A percentile compares a stretch with the other conserved stretches of the same genome.
These are phyloP conservation scores for Arabis hirsuta DNA, from an alignment of 345 rosid species.

Conservation along the genomic window DNA sequence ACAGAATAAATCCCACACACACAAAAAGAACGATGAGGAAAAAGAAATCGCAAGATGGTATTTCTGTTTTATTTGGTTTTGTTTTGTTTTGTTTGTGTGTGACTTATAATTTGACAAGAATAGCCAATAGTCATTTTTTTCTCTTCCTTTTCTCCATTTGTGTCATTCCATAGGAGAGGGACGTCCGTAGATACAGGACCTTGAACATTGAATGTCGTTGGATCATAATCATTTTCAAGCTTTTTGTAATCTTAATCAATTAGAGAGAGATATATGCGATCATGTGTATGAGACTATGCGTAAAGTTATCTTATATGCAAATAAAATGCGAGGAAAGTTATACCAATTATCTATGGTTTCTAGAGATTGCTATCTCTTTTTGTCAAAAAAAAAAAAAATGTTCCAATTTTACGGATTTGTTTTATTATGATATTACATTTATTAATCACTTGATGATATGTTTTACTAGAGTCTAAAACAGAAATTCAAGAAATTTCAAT, in stretches of 20 bases:
- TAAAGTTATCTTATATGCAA: neutral
- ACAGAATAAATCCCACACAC: slow-evolving; percentile 26
- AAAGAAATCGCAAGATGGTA: slow-evolving; percentile 24
- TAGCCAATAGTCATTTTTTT: slow-evolving; percentile 29
- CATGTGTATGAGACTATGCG: slow-evolving; percentile 3
- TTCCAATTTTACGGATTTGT: neutral
- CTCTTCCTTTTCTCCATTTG: slow-evolving; percentile 26
- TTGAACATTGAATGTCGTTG: slow-evolving; percentile 22
- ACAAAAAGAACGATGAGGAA: slow-evolving; percentile 8
- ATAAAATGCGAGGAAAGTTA: neutral
- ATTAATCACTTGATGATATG: neutral
- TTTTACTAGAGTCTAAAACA: neutral
- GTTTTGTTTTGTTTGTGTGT: slow-evolving; percentile 27
- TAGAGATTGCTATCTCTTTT: neutral
- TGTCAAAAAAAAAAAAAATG: neutral
- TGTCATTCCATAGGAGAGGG: slow-evolving; percentile 43
- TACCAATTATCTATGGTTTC: too few relatives aligned
- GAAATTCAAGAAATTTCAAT: neutral
- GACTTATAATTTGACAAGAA: slow-evolving; percentile 47
- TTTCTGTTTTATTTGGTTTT: slow-evolving; percentile 34
- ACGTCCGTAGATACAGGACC: slow-evolving; percentile 44
- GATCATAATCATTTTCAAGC: slow-evolving; percentile 24
- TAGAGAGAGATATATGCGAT: neutral
- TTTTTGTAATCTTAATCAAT: slow-evolving; percentile 14
- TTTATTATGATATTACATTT: neutral